Evolutionary conservation across 148 eudicot species (phyloP).

Genomic region (Vaccinium corymbosum): DNA sequence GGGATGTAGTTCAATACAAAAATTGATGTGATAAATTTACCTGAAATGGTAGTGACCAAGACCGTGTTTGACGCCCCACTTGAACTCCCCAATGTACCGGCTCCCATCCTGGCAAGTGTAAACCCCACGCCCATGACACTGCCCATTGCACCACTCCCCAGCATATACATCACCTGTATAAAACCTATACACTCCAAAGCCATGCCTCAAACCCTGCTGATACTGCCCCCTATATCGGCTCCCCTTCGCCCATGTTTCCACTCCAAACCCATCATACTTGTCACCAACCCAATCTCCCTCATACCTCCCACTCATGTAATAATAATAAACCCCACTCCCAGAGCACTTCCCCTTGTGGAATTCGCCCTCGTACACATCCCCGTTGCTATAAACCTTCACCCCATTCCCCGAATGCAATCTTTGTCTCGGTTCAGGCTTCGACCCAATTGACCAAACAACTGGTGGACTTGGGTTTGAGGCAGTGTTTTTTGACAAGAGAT

Average conservation of each 20-base stretch:
- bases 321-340: constrained; percentile 31
- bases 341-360: constrained; percentile 30
- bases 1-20: neutral
- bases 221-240: constrained; percentile 30
- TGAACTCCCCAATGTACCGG: constrained; percentile 24
- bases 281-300: constrained; percentile 30
- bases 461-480: constrained; percentile 14
- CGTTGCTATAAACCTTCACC: constrained; percentile 27
- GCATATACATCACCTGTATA: constrained; percentile 31
- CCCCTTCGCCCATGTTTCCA: constrained; percentile 33
- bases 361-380: constrained; percentile 31
- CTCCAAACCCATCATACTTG: constrained; percentile 29
- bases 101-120: constrained; percentile 30
- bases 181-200: constrained; percentile 33
- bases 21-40: neutral
- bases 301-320: constrained; percentile 30
- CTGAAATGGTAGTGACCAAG: constrained; percentile 29
- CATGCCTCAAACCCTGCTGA: constrained; percentile 30
- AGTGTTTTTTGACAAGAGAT: constrained; percentile 10
- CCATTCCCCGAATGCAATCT: constrained; percentile 21
- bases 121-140: constrained; percentile 31
- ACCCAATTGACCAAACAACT: constrained; percentile 39
- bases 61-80: constrained; percentile 29
- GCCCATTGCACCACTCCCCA: constrained; percentile 34
- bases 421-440: constrained; percentile 21